Evolutionary conservation across 768 basidiomycete genomes (phyloP).

Genomic region (Xanthoconium purpureum): DNA sequence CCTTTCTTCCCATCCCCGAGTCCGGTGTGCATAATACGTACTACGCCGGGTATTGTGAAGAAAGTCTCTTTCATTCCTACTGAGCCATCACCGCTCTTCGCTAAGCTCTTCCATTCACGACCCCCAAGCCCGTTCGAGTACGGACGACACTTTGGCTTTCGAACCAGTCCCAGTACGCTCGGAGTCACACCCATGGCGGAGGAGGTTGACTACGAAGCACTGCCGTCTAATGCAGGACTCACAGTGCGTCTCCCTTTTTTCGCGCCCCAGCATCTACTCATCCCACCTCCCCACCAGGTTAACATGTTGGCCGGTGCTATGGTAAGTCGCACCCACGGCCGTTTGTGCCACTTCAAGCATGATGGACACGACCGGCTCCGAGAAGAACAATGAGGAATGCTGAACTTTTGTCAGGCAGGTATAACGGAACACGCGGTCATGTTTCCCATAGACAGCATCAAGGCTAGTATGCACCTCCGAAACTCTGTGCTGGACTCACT

Average conservation of each 20-base stretch:
- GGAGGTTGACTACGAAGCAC: constrained; percentile 61
- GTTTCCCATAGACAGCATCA: constrained; percentile 98
- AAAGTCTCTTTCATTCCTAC: constrained; percentile 9
- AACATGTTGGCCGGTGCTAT: constrained; percentile 97
- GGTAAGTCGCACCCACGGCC: constrained; percentile 48
- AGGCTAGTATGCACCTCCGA: constrained; percentile 51
- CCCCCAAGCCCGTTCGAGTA: constrained; percentile 3
- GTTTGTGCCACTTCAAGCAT: background rate
- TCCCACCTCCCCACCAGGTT: constrained; percentile 47
- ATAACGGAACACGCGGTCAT: constrained; percentile 99
- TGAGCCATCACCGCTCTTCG: background rate
- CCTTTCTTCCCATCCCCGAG: background rate
- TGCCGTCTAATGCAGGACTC: constrained; percentile 76
- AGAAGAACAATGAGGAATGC: background rate
- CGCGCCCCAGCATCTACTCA: constrained; percentile 15
- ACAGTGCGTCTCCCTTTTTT: constrained; percentile 41
- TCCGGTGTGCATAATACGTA: constrained; percentile 2
- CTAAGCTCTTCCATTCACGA: background rate
- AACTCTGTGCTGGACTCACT: constrained; percentile 1
- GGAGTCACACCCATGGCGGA: constrained; percentile 33
- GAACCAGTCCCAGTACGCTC: constrained; percentile 6
- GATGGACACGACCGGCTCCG: background rate
- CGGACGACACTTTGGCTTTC: constrained; percentile 4
- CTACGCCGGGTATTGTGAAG: background rate
- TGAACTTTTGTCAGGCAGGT: constrained; percentile 68